These are phyloP conservation scores for Euphorbia lathyris DNA, from an alignment of 345 rosid species.

Conservation along the genomic window DNA sequence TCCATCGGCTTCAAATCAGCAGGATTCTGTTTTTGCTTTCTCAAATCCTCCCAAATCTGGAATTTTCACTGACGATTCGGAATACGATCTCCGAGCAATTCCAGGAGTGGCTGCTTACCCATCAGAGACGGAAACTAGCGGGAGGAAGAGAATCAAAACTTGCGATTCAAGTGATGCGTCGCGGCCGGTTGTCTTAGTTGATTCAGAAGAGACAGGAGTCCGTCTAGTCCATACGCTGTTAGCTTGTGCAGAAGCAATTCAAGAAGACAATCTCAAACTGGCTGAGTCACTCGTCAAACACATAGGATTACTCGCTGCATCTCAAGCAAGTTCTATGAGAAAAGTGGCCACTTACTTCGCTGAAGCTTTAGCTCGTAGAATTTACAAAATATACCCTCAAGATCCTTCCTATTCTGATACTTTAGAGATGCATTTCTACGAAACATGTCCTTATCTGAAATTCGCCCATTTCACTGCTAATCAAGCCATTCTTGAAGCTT, in stretches of 20 bases:
- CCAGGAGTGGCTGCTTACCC: slow-evolving; percentile 33
- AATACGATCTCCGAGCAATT: slow-evolving; percentile 33
- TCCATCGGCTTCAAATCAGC: background rate
- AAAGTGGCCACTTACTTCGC: slow-evolving; percentile 32
- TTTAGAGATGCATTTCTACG: slow-evolving; percentile 35
- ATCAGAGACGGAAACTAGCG: background rate
- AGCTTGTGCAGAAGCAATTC: slow-evolving; percentile 33
- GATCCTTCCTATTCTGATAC: slow-evolving; percentile 25
- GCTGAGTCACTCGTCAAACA: slow-evolving; percentile 28
- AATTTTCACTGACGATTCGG: slow-evolving; percentile 24
- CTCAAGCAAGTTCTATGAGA: slow-evolving; percentile 33
- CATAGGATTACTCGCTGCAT: slow-evolving; percentile 27
- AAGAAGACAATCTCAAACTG: slow-evolving; percentile 21
- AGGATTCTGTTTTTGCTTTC: slow-evolving; percentile 15
- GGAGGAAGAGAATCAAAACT: slow-evolving; percentile 24
- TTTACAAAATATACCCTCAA: slow-evolving; percentile 30
- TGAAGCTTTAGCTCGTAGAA: slow-evolving; percentile 31
- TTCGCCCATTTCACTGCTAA: slow-evolving; percentile 31
- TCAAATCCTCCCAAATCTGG: background rate
- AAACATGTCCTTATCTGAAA: slow-evolving; percentile 28
- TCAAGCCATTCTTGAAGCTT: slow-evolving; percentile 34
- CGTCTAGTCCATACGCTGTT: slow-evolving; percentile 30
- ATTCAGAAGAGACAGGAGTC: slow-evolving; percentile 33
- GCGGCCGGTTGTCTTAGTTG: slow-evolving; percentile 25
- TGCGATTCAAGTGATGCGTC: slow-evolving; percentile 2